Percentiles rank a stretch among this genome's conserved stretches.
phyloP scores from a whole-genome alignment of 306 rosid species.

The Bauhinia variegata region DNA sequence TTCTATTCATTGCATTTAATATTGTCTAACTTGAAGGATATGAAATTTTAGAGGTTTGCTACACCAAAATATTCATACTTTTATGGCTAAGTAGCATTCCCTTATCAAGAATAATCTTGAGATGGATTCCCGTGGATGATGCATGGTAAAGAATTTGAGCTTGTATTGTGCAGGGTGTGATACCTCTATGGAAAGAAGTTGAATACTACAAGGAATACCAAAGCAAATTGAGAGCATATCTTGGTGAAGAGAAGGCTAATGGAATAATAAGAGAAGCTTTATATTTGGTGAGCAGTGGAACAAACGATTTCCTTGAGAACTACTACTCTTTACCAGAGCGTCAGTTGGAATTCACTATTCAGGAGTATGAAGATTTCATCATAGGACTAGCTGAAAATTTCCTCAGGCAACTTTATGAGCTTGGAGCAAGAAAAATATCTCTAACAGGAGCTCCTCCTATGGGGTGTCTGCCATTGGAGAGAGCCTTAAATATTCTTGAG shows the following conservation, averaged over 20 bases:
- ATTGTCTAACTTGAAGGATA: no score
- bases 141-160: no score
- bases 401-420: slow-evolving; percentile 43
- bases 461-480: slow-evolving; percentile 73
- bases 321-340: slow-evolving; percentile 46
- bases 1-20: no score
- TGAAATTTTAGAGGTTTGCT: no score
- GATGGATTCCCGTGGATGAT: no score
- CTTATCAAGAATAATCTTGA: no score
- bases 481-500: slow-evolving; percentile 48
- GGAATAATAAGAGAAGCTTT: slow-evolving; percentile 49
- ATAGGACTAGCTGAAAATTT: slow-evolving; percentile 53
- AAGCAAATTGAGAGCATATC: slow-evolving; percentile 37
- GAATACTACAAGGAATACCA: slow-evolving; percentile 65
- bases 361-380: slow-evolving; percentile 55
- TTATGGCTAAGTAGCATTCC: no score
- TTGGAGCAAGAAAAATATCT: slow-evolving; percentile 64
- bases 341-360: slow-evolving; percentile 41
- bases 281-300: slow-evolving; percentile 64
- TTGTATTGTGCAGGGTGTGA: slow-evolving; percentile 41
- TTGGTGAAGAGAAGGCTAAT: slow-evolving; percentile 50
- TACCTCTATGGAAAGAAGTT: slow-evolving; percentile 76
- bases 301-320: slow-evolving; percentile 69
- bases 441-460: slow-evolving; percentile 63
- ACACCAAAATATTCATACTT: no score